Conservation (phyloP, 164 flowering plant species). For the Umbellularia californica region DNA sequence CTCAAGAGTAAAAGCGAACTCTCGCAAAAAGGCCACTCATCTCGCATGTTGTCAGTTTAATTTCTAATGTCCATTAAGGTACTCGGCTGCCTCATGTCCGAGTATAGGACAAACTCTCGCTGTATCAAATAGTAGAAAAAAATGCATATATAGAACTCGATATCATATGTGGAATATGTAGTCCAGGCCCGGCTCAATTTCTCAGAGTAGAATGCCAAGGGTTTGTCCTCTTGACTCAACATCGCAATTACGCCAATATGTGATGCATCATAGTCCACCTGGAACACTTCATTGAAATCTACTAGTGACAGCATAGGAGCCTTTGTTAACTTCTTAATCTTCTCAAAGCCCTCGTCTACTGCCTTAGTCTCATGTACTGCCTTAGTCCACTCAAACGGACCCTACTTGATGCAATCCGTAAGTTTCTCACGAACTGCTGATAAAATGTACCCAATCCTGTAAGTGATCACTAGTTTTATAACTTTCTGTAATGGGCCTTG, state of each 20-base stretch:
- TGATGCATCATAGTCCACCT: background rate
- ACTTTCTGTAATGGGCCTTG: no score
- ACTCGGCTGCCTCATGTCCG: no score
- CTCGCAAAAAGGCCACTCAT: background rate
- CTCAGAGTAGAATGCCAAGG: background rate
- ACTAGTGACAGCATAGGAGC: background rate
- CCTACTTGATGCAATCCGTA: background rate
- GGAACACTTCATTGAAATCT: background rate
- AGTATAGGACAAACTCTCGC: no score
- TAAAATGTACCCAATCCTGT: background rate
- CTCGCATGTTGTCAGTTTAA: background rate
- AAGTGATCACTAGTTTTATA: no score
- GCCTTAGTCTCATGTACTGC: background rate
- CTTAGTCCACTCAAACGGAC: background rate
- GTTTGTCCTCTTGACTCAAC: background rate
- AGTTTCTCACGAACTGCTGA: background rate
- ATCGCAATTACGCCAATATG: background rate
- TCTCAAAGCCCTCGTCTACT: background rate
- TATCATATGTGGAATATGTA: constrained; percentile 1
- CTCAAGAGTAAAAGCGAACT: background rate
- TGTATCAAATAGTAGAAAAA: no score
- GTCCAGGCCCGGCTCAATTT: background rate
- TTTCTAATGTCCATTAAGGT: no score
- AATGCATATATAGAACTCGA: background rate
- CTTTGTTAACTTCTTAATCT: background rate